phyloP scores from a whole-genome alignment of 768 basidiomycete species.

The Tricholoma sp. region DNA sequence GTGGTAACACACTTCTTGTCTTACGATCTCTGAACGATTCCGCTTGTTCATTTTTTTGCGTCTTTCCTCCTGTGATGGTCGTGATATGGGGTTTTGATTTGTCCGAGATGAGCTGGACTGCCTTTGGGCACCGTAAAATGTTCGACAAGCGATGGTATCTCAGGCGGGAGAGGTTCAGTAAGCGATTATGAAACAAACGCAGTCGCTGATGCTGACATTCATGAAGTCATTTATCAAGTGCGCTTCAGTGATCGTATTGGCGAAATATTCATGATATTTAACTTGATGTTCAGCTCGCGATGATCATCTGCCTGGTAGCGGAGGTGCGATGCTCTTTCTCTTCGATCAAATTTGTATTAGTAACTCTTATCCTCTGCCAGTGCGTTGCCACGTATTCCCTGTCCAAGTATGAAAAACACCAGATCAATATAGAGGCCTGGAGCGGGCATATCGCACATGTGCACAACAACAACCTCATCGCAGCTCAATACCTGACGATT shows the following conservation, averaged over 20 bases:
- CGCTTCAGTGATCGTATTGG: neutral
- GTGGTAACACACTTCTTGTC: no score
- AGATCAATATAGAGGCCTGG: slow-evolving; percentile 21
- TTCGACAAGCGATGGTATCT: slow-evolving; percentile 28
- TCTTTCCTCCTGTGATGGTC: slow-evolving; percentile 12
- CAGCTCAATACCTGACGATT: slow-evolving; percentile 25
- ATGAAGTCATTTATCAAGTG: slow-evolving; percentile 10
- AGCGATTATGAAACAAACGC: slow-evolving; percentile 1
- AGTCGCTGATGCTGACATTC: slow-evolving; percentile 2
- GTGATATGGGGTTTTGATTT: slow-evolving; percentile 31
- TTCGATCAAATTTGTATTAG: neutral
- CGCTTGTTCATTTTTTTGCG: neutral
- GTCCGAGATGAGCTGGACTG: slow-evolving; percentile 28
- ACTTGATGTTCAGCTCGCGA: slow-evolving; percentile 19
- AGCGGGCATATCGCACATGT: slow-evolving; percentile 17
- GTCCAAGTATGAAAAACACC: slow-evolving; percentile 28
- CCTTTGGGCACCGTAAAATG: slow-evolving; percentile 26
- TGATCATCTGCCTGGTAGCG: slow-evolving; percentile 27
- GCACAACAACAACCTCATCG: slow-evolving; percentile 27
- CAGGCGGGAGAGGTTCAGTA: slow-evolving; percentile 27
- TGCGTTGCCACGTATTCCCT: slow-evolving; percentile 32
- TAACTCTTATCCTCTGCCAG: slow-evolving; percentile 3
- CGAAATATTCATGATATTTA: neutral
- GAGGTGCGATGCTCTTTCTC: slow-evolving; percentile 19
- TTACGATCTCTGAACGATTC: neutral